Evolutionary conservation across 192 early-diverging fungal species (phyloP).

Genomic region (Cladochytrium replicatum): DNA sequence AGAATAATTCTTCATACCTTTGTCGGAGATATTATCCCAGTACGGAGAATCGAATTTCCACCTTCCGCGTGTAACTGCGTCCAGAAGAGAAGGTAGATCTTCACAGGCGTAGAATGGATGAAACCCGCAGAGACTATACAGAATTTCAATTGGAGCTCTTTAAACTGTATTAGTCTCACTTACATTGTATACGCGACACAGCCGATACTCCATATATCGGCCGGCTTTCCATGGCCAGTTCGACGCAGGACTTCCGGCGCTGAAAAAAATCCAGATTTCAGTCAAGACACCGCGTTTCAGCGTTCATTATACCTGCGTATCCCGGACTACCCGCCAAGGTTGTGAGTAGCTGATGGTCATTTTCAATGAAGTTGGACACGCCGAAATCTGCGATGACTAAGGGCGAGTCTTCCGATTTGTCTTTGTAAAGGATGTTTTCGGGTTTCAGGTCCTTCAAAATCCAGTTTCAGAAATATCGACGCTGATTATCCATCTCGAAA

Average conservation of each 20-base stretch:
- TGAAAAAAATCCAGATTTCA: no score
- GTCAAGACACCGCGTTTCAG: not conserved
- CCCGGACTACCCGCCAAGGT: slow-evolving; percentile 23
- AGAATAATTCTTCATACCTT: slow-evolving; percentile 18
- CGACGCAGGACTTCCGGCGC: slow-evolving; percentile 64
- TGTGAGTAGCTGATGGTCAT: slow-evolving; percentile 54
- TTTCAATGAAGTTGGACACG: slow-evolving; percentile 48
- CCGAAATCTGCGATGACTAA: slow-evolving; percentile 68
- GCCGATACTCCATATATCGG: slow-evolving; percentile 67
- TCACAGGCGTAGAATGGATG: slow-evolving; percentile 62
- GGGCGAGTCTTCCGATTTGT: slow-evolving; percentile 25
- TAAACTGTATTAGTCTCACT: no score
- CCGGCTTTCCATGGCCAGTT: slow-evolving; percentile 51
- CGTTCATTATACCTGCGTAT: not conserved
- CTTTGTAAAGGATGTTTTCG: slow-evolving; percentile 45
- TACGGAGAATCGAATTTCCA: slow-evolving; percentile 50
- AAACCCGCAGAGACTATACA: slow-evolving; percentile 70
- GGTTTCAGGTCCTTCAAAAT: slow-evolving; percentile 38
- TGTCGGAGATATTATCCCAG: slow-evolving; percentile 45
- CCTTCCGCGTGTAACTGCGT: slow-evolving; percentile 54
- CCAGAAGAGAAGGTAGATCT: slow-evolving; percentile 27
- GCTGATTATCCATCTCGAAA: no score
- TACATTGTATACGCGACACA: slow-evolving; percentile 75
- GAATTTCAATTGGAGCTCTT: no score
- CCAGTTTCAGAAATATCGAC: no score